Evolutionary conservation across 768 basidiomycete genomes (phyloP), one percentile per base, ranked within the genome.

Genomic region (Tephrocybe sp.): DNA sequence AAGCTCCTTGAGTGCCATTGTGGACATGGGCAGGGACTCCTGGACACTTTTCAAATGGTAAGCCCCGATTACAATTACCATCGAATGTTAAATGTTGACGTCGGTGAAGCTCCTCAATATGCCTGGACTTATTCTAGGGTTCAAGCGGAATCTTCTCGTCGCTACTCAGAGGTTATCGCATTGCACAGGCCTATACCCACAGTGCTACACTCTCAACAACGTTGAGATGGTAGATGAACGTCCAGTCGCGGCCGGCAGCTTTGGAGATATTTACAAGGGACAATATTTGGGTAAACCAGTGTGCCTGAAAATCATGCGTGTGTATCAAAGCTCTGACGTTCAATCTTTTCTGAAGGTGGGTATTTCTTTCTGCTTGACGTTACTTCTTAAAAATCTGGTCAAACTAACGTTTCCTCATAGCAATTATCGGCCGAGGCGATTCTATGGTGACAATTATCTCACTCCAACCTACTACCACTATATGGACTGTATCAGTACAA

Each of bases 381-480:
- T 25, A 12, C 6, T 11, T 30, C 28, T 5, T 30, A 30, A 17
- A 36, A n/a, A n/a, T n/a, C n/a, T n/a, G n/a, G n/a, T n/a, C n/a
- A n/a, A n/a, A 14, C 14, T 32, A 5, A 36, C 17, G 34, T 36
- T 33, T 14, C 21, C 3, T 21, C 7, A n/a, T 23, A 54, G 52
- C 38, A 41, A 40, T 42, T 54, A 20, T 32, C 45, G 3, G 18
- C 30, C 20, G 52, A 54, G 38, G 52, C 38, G 4, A 28, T 54
- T 20, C 24, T 54, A 11, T 54, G 52, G 52, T 38, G 45, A n/a
- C 52, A 54, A 21, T 28, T 54, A 11, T 54, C 37, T 12, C 52
- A 54, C 32, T 21, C 23, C 1, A 54, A 54, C 50, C 56, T 74
- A 4, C 61, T 73, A 7, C 71, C 71, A 0, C 69, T 74, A 34